Evolutionary conservation across 2,329 filamentous ascomycete species (phyloP).

Genomic region (Colletotrichum sp.): DNA sequence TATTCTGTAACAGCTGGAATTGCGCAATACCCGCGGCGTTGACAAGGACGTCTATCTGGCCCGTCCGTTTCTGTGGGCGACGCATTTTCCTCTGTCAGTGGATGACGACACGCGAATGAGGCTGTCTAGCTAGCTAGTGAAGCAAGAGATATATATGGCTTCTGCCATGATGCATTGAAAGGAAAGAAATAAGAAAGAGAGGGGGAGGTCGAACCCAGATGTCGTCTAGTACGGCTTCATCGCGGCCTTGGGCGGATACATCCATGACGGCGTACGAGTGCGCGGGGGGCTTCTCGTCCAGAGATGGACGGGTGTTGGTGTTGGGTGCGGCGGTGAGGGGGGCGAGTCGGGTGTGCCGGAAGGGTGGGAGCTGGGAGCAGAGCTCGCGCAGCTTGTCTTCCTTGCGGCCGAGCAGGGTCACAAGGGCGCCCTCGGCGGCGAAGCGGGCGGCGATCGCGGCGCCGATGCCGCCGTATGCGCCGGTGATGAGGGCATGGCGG

Average conservation of each 20-base stretch:
- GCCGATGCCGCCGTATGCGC: constrained; percentile 75
- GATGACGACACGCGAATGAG: background rate
- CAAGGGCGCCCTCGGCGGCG: constrained; percentile 62
- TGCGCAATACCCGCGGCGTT: constrained; percentile 82
- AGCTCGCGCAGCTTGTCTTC: constrained; percentile 48
- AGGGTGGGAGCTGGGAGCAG: constrained; percentile 32
- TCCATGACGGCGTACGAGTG: constrained; percentile 23
- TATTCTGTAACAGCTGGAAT: constrained; percentile 65
- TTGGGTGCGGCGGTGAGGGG: constrained; percentile 24
- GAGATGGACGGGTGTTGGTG: background rate
- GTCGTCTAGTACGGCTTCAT: constrained; percentile 14
- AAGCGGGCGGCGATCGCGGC: constrained; percentile 71
- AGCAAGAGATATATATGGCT: background rate
- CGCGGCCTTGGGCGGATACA: constrained; percentile 11
- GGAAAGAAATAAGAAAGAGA: background rate
- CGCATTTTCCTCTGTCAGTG: background rate
- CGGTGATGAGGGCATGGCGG: constrained; percentile 67
- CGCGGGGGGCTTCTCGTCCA: background rate
- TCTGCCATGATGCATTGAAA: background rate
- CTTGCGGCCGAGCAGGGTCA: constrained; percentile 67
- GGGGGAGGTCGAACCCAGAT: constrained; percentile 18
- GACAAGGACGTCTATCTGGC: constrained; percentile 64
- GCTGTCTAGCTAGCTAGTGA: background rate
- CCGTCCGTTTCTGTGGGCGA: constrained; percentile 11
- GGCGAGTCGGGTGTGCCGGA: constrained; percentile 10